These are phyloP conservation scores for Fusarium hostae DNA, from an alignment of 2,329 filamentous ascomycete species.

Conservation along the genomic window DNA sequence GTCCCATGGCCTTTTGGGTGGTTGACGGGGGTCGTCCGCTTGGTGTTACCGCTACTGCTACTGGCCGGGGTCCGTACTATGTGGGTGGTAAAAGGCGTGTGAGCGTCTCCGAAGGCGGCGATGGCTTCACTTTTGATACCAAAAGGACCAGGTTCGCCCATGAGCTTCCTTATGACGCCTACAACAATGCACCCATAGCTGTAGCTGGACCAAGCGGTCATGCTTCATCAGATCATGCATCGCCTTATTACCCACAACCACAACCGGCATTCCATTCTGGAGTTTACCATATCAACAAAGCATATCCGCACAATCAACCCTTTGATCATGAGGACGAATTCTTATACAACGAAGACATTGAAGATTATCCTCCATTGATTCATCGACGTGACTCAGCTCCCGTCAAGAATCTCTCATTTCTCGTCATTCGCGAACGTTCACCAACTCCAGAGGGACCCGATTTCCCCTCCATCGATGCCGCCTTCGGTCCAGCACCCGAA, in stretches of 20 bases:
- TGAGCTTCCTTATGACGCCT: slow-evolving; percentile 27
- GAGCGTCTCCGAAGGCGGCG: slow-evolving; percentile 50
- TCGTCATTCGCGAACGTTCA: slow-evolving; percentile 53
- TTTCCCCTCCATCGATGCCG: slow-evolving; percentile 25
- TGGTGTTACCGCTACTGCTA: slow-evolving; percentile 38
- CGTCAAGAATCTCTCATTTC: slow-evolving; percentile 50
- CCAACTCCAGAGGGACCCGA: slow-evolving; percentile 39
- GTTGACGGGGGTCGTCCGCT: slow-evolving; percentile 48
- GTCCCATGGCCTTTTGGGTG: slow-evolving; percentile 56
- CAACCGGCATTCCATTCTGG: slow-evolving; percentile 1
- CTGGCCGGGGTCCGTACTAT: slow-evolving; percentile 44
- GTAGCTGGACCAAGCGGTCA: slow-evolving; percentile 20
- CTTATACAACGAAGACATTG: slow-evolving; percentile 25
- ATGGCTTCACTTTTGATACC: slow-evolving; percentile 40
- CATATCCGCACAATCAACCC: slow-evolving; percentile 12
- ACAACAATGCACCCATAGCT: slow-evolving; percentile 15
- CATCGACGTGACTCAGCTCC: slow-evolving; percentile 43
- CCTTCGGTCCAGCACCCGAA: slow-evolving; percentile 27
- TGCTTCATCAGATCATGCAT: not conserved
- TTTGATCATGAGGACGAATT: slow-evolving; percentile 22
- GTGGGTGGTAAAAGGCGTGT: slow-evolving; percentile 54
- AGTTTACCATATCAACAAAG: slow-evolving; percentile 19
- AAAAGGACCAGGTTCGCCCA: slow-evolving; percentile 41
- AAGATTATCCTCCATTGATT: slow-evolving; percentile 23
- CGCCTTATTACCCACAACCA: slow-evolving; percentile 7